These are phyloP conservation scores for Abelmoschus esculentus DNA, from an alignment of 345 rosid genomes.

Conservation along the genomic window DNA sequence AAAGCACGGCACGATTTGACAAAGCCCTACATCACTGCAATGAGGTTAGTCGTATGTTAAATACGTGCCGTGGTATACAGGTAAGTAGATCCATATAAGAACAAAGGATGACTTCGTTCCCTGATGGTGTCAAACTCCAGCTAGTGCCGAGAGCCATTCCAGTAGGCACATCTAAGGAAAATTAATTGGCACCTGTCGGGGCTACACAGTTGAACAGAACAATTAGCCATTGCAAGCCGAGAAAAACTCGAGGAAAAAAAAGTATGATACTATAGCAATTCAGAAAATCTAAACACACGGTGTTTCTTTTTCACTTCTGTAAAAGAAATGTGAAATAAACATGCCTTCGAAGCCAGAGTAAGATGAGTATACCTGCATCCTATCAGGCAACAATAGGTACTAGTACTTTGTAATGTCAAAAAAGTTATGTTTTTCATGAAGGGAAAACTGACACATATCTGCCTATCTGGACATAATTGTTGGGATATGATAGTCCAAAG, in stretches of 20 bases:
- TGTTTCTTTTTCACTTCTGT: not conserved
- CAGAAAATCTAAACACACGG: not conserved
- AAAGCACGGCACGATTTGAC: not conserved
- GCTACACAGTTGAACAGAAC: not conserved
- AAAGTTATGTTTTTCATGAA: not conserved
- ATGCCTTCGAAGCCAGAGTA: not conserved
- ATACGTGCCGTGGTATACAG: not conserved
- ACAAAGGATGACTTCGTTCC: not conserved
- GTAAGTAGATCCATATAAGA: not conserved
- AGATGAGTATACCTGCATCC: not conserved
- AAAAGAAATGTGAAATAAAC: not conserved
- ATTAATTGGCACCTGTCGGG: not conserved
- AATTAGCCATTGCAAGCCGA: not conserved
- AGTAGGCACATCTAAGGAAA: not conserved
- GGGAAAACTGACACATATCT: not conserved
- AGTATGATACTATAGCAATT: not conserved
- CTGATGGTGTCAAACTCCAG: not conserved
- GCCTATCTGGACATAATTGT: not conserved
- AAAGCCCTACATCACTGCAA: not conserved
- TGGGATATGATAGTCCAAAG: not conserved
- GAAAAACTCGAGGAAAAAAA: not conserved
- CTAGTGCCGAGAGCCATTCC: not conserved
- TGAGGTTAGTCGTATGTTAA: not conserved
- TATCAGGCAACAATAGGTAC: not conserved
- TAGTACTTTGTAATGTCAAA: not conserved